phyloP scores from a whole-genome alignment of 2,329 filamentous ascomycete genomes.

The Magnaporthiopsis rhizophila region DNA sequence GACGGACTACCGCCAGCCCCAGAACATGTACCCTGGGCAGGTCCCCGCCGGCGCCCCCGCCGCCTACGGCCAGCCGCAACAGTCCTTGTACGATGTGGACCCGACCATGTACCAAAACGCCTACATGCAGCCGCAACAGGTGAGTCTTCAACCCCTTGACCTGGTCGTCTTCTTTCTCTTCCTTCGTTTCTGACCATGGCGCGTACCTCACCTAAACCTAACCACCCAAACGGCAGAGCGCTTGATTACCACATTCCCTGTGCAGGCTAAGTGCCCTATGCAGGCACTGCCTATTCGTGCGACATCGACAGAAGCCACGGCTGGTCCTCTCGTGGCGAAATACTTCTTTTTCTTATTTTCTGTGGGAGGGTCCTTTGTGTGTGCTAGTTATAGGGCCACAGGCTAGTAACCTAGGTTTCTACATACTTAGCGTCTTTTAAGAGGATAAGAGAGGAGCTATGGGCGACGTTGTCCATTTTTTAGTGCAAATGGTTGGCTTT shows the following conservation, averaged over 20 bases:
- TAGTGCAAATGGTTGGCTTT: not conserved
- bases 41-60: conserved; percentile 65
- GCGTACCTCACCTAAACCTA: not conserved
- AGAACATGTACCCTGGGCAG: conserved; percentile 73
- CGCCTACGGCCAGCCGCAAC: conserved; percentile 69
- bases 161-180: too few species aligned
- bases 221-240: too few species aligned
- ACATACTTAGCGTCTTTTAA: not conserved
- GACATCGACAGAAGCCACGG: not conserved
- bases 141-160: conserved; percentile 32
- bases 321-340: not conserved
- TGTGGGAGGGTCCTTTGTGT: not conserved
- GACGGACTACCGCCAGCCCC: conserved; percentile 71
- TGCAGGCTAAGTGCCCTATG: too few species aligned
- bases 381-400: not conserved
- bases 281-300: not conserved
- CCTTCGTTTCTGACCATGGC: conserved; percentile 1
- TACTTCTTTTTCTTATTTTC: too few species aligned
- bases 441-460: not conserved
- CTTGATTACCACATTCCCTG: too few species aligned
- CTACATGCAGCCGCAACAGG: conserved; percentile 76
- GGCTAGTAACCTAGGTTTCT: not conserved
- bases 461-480: not conserved
- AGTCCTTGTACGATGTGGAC: conserved; percentile 75
- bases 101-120: conserved; percentile 70